Base-by-base conservation (phyloP, 2,329 filamentous ascomycete genomes). In the Aspergillus japonicus region DNA sequence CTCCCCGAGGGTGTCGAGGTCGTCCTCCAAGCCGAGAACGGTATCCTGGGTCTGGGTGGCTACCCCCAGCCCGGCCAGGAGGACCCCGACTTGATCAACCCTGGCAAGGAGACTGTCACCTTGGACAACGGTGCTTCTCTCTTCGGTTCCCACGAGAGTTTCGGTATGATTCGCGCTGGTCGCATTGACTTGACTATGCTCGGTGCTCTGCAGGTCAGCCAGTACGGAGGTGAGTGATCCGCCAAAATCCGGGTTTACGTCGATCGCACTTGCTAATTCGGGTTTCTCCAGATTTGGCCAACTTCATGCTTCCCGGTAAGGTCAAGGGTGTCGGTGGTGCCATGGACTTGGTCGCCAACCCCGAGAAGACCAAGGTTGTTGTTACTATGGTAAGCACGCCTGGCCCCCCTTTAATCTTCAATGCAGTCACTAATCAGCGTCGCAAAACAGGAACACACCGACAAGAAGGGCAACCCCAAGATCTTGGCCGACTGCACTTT, bases 251-350 rank as follows among this genome's bases (percentile, higher is more conserved):
- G 11, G 56, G 21, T 31, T 44, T 4, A 23, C 14, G 1, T 48
- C 39, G 29, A 26, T 16, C 24, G 23, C 50, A 47, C 6, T 29
- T 29, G 39, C 48, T 58, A 21, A 64, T 44, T 60, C 31, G 16
- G n/a, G 2, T 14, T 6, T 5, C 33, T 35, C 12, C 16, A 58
- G 91, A 96, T 72, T 78, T 96, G 56, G 91, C 91, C 58, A 95
- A 95, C 79, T 96, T 91, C 81, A 95, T 95, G 89, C 89, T 96
- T 65, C 91, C 91, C 0, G 91, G 91, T 55, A 95, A 94, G 78
- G 86, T 75, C 55, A 95, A 95, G 83, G 91, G 91, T 52, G 93
- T 96, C 85, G 91, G 91, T 61, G 88, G 88, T 54, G 88, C 88
- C 50, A 90, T 90, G 88, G 88, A 90, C 71, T 77, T 90, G n/a